Conservation (phyloP, 73 alveolate genomes). For the Paramecium primaurelia region DNA sequence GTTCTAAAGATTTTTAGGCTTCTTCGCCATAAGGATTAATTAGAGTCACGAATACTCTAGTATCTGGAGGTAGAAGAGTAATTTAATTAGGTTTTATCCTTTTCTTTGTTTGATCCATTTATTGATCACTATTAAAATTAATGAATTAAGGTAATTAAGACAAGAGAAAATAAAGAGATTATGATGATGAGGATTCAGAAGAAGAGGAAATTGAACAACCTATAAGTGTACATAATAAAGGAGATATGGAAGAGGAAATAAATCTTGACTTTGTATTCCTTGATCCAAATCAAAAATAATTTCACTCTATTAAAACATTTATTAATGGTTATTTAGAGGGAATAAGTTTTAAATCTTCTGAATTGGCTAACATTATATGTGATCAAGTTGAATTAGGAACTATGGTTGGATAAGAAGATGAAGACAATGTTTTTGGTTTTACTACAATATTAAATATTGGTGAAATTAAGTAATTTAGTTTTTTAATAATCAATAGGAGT, state of each 20-base stretch:
- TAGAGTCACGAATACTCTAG: neutral
- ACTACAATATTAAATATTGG: conserved; percentile 15
- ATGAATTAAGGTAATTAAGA: conserved; percentile 28
- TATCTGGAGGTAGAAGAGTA: neutral
- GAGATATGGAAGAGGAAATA: conserved; percentile 25
- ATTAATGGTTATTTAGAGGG: conserved; percentile 23
- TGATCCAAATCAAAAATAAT: conserved; percentile 36
- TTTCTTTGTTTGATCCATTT: conserved; percentile 10
- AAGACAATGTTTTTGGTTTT: conserved; percentile 26
- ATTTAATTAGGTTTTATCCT: neutral
- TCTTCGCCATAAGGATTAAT: conserved; percentile 7
- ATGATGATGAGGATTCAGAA: neutral
- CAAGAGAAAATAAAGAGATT: neutral
- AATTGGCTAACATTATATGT: neutral
- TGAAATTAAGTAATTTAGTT: neutral
- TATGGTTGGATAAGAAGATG: conserved; percentile 35
- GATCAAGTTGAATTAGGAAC: conserved; percentile 18
- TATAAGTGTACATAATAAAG: neutral
- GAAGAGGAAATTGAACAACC: conserved; percentile 48
- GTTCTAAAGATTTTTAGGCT: neutral
- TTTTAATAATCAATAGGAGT: neutral
- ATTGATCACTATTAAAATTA: conserved; percentile 15
- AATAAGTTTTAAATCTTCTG: conserved; percentile 16
- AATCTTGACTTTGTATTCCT: conserved; percentile 18
- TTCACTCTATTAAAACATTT: neutral